Conservation (phyloP, 345 rosid species). For the Firmiana major region DNA sequence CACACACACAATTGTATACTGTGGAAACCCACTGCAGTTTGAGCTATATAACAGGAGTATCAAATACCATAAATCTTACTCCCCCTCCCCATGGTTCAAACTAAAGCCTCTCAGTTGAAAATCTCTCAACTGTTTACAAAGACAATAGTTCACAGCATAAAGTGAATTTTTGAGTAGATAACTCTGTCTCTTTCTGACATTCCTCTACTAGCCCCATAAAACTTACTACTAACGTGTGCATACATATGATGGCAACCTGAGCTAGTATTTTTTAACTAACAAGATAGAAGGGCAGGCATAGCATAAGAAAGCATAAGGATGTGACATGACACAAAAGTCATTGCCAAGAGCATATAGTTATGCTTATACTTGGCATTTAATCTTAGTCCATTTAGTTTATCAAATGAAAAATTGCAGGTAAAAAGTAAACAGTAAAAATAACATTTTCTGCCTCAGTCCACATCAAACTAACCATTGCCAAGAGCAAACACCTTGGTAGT, state of each 20-base stretch:
- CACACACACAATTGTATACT: neutral
- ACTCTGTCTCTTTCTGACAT: neutral
- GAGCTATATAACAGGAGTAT: neutral
- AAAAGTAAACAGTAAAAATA: neutral
- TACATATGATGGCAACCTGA: neutral
- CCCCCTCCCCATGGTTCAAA: neutral
- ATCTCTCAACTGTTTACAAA: neutral
- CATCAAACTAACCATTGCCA: slow-evolving; percentile 87
- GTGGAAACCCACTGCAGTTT: neutral
- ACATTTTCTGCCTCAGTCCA: neutral
- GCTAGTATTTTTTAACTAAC: neutral
- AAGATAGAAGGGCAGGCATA: neutral
- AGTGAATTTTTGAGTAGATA: neutral
- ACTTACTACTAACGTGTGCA: neutral
- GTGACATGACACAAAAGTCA: neutral
- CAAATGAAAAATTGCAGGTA: neutral
- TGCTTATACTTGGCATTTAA: neutral
- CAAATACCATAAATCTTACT: neutral
- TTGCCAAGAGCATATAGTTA: neutral
- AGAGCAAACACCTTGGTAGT: slow-evolving; percentile 92
- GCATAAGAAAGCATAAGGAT: neutral
- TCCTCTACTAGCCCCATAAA: neutral
- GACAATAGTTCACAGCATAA: neutral
- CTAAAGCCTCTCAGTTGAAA: neutral
- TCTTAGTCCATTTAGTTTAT: neutral